Evolutionary conservation across 768 basidiomycete genomes (phyloP), one percentile per base, ranked within the genome.

Genomic region (Xerocomellus intermedius): DNA sequence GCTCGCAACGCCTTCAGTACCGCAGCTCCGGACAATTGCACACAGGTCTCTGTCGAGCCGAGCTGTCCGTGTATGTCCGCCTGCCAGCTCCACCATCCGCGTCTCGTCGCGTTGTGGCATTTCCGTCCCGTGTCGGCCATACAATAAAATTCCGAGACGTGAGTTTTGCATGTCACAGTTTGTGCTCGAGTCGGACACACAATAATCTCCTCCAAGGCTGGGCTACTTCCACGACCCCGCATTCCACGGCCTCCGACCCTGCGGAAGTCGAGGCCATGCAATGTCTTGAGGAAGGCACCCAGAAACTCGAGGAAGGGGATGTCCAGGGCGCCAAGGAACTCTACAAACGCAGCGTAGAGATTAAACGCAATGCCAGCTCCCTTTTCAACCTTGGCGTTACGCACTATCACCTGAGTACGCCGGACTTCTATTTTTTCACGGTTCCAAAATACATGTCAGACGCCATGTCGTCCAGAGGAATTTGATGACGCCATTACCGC

Each of bases 331-430:
- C 91, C 48, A 92, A 88, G 69, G 76, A 76, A 44, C 77, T 89
- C 37, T 94, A 93, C 73, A 76, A 81, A 69, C 83, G 90, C 60
- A 91, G 90, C 64, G 81, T 85, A 28, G 85, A 91, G 64, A 89
- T 94, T 53, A 86, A 87, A 68, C 82, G 84, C 55, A 89, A 80
- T 51, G 87, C 90, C 10, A 89, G 87, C 69, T 85, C 88, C 13
- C 79, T 94, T 37, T 94, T 93, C 73, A 94, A 94, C 68, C 79
- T 93, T 14, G 91, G 92, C 41, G 92, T 94, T 30, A 91, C 92
- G 5, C 86, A 91, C 65, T 94, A 93, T 69, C 91, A 94, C 70
- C 81, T 93, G 45, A 92, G 91, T 93, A 68, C 54, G 85, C 78
- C 50, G 22, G 56, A 39, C 51, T 59, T 46, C 37, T 45, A 55